A percentile compares a stretch with the other conserved stretches of the same genome.
Conservation (phyloP, 1,284 basidiomycete species). For the Boletus hoseneyae region DNA sequence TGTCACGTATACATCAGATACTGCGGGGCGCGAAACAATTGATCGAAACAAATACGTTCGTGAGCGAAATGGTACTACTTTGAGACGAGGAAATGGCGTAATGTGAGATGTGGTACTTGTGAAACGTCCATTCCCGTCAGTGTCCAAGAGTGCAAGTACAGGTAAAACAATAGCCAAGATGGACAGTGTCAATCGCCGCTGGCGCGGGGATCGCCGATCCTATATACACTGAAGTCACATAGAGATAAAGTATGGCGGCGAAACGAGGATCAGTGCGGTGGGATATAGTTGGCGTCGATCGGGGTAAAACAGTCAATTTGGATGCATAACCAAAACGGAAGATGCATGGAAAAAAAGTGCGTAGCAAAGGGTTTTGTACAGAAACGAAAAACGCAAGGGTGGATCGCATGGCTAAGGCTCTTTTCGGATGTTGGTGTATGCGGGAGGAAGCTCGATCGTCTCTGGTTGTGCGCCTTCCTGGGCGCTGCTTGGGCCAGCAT, state of each 20-base stretch:
- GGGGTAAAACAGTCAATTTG: conserved; percentile 5
- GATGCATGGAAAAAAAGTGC: background rate
- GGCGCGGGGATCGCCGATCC: background rate
- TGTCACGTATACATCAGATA: background rate
- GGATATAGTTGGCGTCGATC: conserved; percentile 6
- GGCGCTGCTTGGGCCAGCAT: conserved; percentile 50
- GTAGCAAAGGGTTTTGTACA: conserved; percentile 1
- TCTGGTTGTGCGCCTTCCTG: conserved; percentile 47
- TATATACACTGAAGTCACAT: conserved; percentile 5
- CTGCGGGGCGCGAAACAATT: background rate
- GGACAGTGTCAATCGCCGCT: background rate
- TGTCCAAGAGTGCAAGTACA: conserved; percentile 9
- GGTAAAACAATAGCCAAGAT: conserved; percentile 1
- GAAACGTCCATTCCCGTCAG: conserved; percentile 7
- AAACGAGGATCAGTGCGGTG: conserved; percentile 1
- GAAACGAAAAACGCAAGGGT: background rate
- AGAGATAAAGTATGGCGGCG: background rate
- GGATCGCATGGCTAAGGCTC: conserved; percentile 1
- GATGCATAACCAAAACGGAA: background rate
- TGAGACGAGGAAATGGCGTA: background rate
- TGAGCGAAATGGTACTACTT: background rate
- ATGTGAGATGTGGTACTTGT: background rate
- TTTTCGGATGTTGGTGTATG: conserved; percentile 60
- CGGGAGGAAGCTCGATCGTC: conserved; percentile 77
- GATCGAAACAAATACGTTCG: background rate